Percentiles rank a stretch among this genome's conserved stretches.
These are phyloP conservation scores for Claviceps humidiphila DNA, from an alignment of 2,329 filamentous ascomycete genomes.

Conservation along the genomic window DNA sequence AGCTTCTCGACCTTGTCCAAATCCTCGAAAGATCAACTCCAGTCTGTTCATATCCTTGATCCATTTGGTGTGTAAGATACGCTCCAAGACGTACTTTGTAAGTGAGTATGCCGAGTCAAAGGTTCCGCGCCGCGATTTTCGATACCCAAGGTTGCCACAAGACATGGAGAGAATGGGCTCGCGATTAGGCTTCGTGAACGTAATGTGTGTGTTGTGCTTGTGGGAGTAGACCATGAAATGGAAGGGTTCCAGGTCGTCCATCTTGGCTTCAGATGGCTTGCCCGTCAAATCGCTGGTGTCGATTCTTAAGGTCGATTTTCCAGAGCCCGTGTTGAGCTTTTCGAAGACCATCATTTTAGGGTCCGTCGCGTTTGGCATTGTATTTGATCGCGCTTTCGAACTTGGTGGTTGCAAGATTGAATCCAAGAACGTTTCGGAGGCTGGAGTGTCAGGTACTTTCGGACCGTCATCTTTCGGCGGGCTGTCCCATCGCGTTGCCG, in stretches of 20 bases:
- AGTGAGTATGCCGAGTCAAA: slow-evolving; percentile 93
- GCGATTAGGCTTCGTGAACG: slow-evolving; percentile 69
- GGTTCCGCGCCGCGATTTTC: slow-evolving; percentile 61
- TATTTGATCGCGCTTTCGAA: slow-evolving; percentile 7
- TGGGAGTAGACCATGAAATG: slow-evolving; percentile 78
- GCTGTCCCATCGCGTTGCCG: slow-evolving; percentile 18
- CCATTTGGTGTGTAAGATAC: slow-evolving; percentile 71
- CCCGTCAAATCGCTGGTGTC: slow-evolving; percentile 20
- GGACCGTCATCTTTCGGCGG: slow-evolving; percentile 9
- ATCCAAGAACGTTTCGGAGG: slow-evolving; percentile 19
- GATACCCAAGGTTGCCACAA: slow-evolving; percentile 83
- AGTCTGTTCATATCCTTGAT: slow-evolving; percentile 61
- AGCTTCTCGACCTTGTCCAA: slow-evolving; percentile 76
- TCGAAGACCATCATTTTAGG: slow-evolving; percentile 27
- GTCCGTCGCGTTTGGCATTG: slow-evolving; percentile 18
- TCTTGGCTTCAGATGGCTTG: slow-evolving; percentile 13
- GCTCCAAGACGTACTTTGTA: slow-evolving; percentile 66
- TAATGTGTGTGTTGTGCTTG: slow-evolving; percentile 94
- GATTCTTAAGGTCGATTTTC: slow-evolving; percentile 15
- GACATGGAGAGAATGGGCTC: slow-evolving; percentile 69
- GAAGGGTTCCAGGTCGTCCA: slow-evolving; percentile 47
- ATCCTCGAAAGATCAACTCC: slow-evolving; percentile 74
- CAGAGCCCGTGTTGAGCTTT: slow-evolving; percentile 14
- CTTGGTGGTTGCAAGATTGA: slow-evolving; percentile 20
- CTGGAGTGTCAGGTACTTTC: slow-evolving; percentile 8